Percentiles rank a stretch among this genome's conserved stretches.
phyloP scores from a whole-genome alignment of 495 filamentous ascomycete genomes.

The Talaromyces stipitatus region DNA sequence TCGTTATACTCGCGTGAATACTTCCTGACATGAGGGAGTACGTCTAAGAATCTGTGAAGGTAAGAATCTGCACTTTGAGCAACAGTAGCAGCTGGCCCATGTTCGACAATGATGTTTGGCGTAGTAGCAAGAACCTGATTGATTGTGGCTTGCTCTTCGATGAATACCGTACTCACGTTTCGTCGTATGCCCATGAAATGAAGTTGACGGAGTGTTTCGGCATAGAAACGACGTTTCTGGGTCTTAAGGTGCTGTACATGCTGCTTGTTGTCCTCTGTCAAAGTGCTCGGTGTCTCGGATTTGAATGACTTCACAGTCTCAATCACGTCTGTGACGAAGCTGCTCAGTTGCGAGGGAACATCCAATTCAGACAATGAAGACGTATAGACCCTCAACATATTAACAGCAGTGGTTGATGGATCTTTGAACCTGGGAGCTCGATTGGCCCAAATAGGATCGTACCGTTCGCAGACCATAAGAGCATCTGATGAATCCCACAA shows the following conservation, averaged over 20 bases:
- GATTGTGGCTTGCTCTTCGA: constrained; percentile 64
- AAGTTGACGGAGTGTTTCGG: constrained; percentile 73
- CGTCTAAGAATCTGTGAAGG: constrained; percentile 68
- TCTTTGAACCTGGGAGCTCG: constrained; percentile 66
- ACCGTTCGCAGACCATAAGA: constrained; percentile 44
- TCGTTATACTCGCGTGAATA: constrained; percentile 64
- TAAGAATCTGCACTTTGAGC: constrained; percentile 53
- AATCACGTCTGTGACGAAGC: constrained; percentile 58
- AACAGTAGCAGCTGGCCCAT: constrained; percentile 13
- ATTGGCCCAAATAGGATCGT: constrained; percentile 46
- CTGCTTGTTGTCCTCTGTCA: constrained; percentile 78
- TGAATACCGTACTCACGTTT: constrained; percentile 60
- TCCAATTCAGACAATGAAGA: constrained; percentile 46
- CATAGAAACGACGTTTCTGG: constrained; percentile 83
- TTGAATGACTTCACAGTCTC: constrained; percentile 63
- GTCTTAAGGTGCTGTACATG: constrained; percentile 78
- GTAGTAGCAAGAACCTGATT: constrained; percentile 56
- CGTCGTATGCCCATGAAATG: constrained; percentile 83
- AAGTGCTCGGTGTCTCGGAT: constrained; percentile 65
- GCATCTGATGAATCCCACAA: constrained; percentile 25
- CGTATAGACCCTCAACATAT: constrained; percentile 52
- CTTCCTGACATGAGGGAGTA: constrained; percentile 58
- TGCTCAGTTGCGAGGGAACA: constrained; percentile 51
- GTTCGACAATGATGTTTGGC: constrained; percentile 22
- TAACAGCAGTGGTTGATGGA: constrained; percentile 50